Base-by-base conservation (phyloP, 192 early-diverging fungal genomes). In the Podila epigama region DNA sequence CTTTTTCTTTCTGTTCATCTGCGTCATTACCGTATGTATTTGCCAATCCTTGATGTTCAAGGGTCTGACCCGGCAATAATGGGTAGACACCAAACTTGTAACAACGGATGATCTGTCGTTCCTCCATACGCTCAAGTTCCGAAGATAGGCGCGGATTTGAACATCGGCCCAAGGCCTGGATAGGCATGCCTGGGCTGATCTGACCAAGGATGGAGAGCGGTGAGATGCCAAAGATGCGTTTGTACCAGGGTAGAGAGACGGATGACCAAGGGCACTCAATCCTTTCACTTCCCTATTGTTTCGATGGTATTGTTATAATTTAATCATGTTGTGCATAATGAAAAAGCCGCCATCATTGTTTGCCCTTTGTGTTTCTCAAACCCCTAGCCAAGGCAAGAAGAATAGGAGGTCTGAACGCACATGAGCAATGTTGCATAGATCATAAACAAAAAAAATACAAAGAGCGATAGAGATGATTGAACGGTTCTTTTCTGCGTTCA, bases 41-140 rank as follows among this genome's bases (percentile, higher is more conserved):
- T 33, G 50, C 60, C 25, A 88, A 11, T 4, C 73, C 73, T 50
- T 77, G 60, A 1, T 61, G 37, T 41, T 77, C 73, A 29, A 58
- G 29, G 22, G 73, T 77, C 40, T 77, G 73, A 25, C 73, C 73
- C 15, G 65, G 73, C 16, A 77, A 58, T 12, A 77, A 62, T 53
- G 89, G 89, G 28, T 70, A 82, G 3, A 92, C 85, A 10, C 90
- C 90, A 85, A 92, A 90, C 64, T 92, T 92, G 75, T 92, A 91
- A 48, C 82, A 80, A 22, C 87, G 69, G 40, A 92, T 91, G 33
- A 92, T 82, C 54, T 90, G 89, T 32, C 90, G 69, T 66, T 92
- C 89, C 53, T 92, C 90, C 88, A 92, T 88, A 15, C 82, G 51
- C 57, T 88, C 62, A 41, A 92, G 67, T 56, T 90, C 88, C n/a